Base-by-base conservation (phyloP, 1,139 yeast genomes). In the Nakaseomyces kungkrabaensis region DNA sequence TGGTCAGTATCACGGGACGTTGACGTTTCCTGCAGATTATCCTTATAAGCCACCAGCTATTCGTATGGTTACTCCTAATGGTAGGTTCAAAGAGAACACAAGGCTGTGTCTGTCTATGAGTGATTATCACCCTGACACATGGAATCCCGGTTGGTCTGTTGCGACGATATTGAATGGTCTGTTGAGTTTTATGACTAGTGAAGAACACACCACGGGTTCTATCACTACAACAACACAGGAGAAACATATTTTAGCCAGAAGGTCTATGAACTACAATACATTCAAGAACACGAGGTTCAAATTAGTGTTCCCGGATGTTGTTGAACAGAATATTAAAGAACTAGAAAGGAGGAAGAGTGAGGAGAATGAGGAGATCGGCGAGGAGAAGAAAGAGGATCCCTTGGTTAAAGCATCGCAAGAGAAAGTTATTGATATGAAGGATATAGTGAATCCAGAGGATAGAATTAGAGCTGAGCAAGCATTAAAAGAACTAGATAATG, bases 81-180 rank as follows among this genome's bases (percentile, higher is more conserved):
- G 88, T 3, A 72, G 95, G 44, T 86, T 90, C 66, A 78, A 81
- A 55, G 78, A 88, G 48, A 85, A 85, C 63, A 79, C 88, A 6
- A 72, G 96, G 45, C 74, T 90, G 45, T 90, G 97, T 69, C 72
- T 90, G 47, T 81, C 89, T 42, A 89, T 90, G 82, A 82, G 92
- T 59, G 97, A 90, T 65, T 89, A 81, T 67, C 97, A 90, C 60
- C 97, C 96, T 7, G 92, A 87, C 65, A 72, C 85, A 0, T 89
- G 97, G 97, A 88, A 89, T 66, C 96, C 97, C 1, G 88, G 95
- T 4, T 89, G 97, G 97, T 81, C 88, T 50, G 96, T 89, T 24
- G 74, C 87, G 29, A 87, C 96, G 0, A 89, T 89, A 25, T 72
- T 89, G 58, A 85, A 82, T 6, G 97, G 97, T 0, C 70, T 89